Base-by-base conservation (phyloP, 208 protist genomes). In the Lotmaria passim region DNA sequence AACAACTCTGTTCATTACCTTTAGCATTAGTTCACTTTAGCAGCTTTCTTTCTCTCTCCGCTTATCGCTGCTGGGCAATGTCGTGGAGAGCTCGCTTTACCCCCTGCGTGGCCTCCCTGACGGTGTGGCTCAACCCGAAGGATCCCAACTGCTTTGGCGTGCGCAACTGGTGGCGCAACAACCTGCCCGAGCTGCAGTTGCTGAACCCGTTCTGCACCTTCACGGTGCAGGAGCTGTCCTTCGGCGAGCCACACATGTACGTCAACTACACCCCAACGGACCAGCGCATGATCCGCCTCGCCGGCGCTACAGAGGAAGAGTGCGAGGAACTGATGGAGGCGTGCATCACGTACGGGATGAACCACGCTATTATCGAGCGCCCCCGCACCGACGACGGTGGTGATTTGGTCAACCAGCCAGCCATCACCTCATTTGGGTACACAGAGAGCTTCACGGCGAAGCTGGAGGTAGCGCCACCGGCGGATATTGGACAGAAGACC, bases 81-180 rank as follows among this genome's bases (percentile, higher is more conserved):
- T 96, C 92, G 2, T 96, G 92, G 92, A 61, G 92, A 46, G 89
- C 89, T n/a, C 85, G 92, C 47, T 94, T 96, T 69, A 93, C 92
- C 4, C 92, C 92, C 2, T 92, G 86, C 63, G 83, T 96, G 47
- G 88, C 73, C 31, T 91, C 82, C 21, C 77, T 94, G 38, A 95
- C 87, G 8, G 89, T 95, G 10, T 96, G 89, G 88, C 78, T 96
- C n/a, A 96, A 96, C 73, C 92, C 92, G 0, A 96, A 96, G 70
- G 92, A 96, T 68, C 92, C 92, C 4, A 93, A 93, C 75, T 96
- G 92, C 77, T 96, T 96, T 65, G 92, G 92, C 36, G 92, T 95
- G 51, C 89, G 92, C 58, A 95, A 95, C 76, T 96, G 89, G 92
- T 94, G 87, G 89, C 89, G 92, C 50, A 90, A 90, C 75, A 96